A percentile compares a stretch with the other conserved stretches of the same genome.
Conservation (phyloP, 2,329 filamentous ascomycete species). For the Fusarium burgessii region DNA sequence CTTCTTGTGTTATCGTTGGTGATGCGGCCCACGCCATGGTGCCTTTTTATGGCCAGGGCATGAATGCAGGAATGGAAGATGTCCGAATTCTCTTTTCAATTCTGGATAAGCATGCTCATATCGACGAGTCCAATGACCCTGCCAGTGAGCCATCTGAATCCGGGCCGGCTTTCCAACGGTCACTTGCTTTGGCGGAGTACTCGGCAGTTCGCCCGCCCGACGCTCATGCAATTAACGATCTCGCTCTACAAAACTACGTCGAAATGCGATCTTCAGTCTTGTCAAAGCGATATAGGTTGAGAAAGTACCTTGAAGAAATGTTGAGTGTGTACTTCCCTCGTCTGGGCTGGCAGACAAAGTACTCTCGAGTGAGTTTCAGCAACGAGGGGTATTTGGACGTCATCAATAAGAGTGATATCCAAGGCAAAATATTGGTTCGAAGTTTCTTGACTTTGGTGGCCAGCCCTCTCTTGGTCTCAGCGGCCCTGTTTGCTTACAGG, state of each 20-base stretch:
- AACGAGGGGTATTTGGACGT: slow-evolving; percentile 93
- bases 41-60: slow-evolving; percentile 97
- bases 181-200: slow-evolving; percentile 79
- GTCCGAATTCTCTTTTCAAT: slow-evolving; percentile 87
- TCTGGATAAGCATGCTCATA: slow-evolving; percentile 74
- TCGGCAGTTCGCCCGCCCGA: slow-evolving; percentile 79
- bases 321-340: slow-evolving; percentile 80
- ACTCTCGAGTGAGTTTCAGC: slow-evolving; percentile 90
- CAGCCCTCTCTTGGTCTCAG: slow-evolving; percentile 48
- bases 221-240: slow-evolving; percentile 89
- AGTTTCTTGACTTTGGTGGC: slow-evolving; percentile 54
- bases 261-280: slow-evolving; percentile 93
- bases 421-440: slow-evolving; percentile 71
- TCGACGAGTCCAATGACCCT: slow-evolving; percentile 59
- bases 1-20: slow-evolving; percentile 85
- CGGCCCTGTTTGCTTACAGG: slow-evolving; percentile 45
- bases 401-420: slow-evolving; percentile 73
- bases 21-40: slow-evolving; percentile 98
- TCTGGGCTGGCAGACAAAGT: slow-evolving; percentile 92
- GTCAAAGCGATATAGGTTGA: slow-evolving; percentile 78
- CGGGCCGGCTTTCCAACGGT: slow-evolving; percentile 67
- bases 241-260: slow-evolving; percentile 89
- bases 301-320: slow-evolving; percentile 89
- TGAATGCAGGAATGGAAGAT: slow-evolving; percentile 97
- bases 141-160: slow-evolving; percentile 49